These are phyloP conservation scores for Pseudopyrenochaeta lycopersici DNA, from an alignment of 2,329 filamentous ascomycete genomes.

Conservation along the genomic window DNA sequence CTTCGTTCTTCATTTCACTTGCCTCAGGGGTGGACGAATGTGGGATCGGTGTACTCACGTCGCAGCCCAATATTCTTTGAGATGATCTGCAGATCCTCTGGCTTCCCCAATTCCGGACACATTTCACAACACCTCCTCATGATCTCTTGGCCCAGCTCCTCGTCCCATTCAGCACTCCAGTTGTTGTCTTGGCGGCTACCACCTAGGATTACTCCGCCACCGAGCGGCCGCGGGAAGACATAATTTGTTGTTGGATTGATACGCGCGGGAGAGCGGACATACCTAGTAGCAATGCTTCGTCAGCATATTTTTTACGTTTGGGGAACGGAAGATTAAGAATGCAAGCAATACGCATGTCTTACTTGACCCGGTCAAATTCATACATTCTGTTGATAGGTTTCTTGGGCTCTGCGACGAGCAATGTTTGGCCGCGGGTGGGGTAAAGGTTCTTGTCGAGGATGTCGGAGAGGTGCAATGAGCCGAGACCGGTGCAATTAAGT, in stretches of 20 bases:
- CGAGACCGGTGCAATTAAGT: slow-evolving; percentile 85
- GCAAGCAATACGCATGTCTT: slow-evolving; percentile 1
- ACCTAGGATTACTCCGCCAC: slow-evolving; percentile 86
- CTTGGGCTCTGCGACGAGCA: slow-evolving; percentile 69
- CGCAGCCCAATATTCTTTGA: slow-evolving; percentile 83
- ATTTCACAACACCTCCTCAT: slow-evolving; percentile 77
- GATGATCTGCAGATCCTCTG: slow-evolving; percentile 76
- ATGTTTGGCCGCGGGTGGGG: slow-evolving; percentile 81
- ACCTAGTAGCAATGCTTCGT: slow-evolving; percentile 16
- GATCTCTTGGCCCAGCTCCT: slow-evolving; percentile 80
- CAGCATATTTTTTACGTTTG: not conserved
- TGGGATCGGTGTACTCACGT: slow-evolving; percentile 49
- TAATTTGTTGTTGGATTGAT: slow-evolving; percentile 55
- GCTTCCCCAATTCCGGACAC: slow-evolving; percentile 73
- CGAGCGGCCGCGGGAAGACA: slow-evolving; percentile 56
- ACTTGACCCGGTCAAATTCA: slow-evolving; percentile 23
- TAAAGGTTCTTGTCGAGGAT: slow-evolving; percentile 77
- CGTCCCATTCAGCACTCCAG: slow-evolving; percentile 82
- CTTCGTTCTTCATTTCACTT: not conserved
- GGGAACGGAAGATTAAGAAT: not conserved
- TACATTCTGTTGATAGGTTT: slow-evolving; percentile 52
- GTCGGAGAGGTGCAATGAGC: slow-evolving; percentile 79
- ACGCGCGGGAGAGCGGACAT: slow-evolving; percentile 53
- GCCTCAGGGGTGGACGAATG: not conserved
- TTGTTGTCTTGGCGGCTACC: slow-evolving; percentile 82